Base-by-base conservation (phyloP, 2,329 filamentous ascomycete species). In the Beauveria rudraprayagi region DNA sequence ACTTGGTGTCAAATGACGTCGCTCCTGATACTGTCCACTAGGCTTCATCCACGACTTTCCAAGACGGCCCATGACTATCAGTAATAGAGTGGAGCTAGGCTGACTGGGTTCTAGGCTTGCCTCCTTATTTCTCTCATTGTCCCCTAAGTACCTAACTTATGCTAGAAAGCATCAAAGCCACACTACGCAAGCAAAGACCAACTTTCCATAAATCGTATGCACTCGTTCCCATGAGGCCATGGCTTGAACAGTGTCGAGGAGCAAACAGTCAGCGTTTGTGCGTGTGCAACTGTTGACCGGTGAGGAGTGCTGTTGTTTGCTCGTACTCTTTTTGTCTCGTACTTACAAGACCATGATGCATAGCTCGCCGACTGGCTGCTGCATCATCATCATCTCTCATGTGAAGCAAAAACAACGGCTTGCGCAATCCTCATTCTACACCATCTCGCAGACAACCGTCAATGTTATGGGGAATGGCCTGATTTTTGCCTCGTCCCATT, bases 381-480 rank as follows among this genome's bases (percentile, higher is more conserved):
- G 22, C 44, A 16, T 7, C 22, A 22, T 24, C 22, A 5, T 19
- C 47, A 26, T 48, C 24, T 11, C 28, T 11, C 28, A 24, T 47
- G n/a, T 22, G 11, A 40, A 24, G 11, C n/a, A 24, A 34, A 34
- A 37, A 19, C 28, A 11, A n/a, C 3, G 19, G 54, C 54, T 56
- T 44, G 54, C 40, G 41, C 24, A 56, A 56, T 47, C 24, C 54
- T 5, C 24, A 22, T 56, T 37, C 41, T 17, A 43, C 37, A 34
- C 22, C 56, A 43, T 30, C 24, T 10, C 24, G 16, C 37, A 28
- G 37, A 43, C 37, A 24, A 4, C 40, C 17, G 17, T 34, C 34
- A 6, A 26, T 46, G 54, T 40, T 53, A 56, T 61, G 60, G 60
- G 46, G 52, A 56, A 52, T 61, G 60, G 52, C 52, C 60, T 61